These are phyloP conservation scores for Papilionanthe hybrid DNA, from an alignment of 116 monocot species.

Conservation along the genomic window DNA sequence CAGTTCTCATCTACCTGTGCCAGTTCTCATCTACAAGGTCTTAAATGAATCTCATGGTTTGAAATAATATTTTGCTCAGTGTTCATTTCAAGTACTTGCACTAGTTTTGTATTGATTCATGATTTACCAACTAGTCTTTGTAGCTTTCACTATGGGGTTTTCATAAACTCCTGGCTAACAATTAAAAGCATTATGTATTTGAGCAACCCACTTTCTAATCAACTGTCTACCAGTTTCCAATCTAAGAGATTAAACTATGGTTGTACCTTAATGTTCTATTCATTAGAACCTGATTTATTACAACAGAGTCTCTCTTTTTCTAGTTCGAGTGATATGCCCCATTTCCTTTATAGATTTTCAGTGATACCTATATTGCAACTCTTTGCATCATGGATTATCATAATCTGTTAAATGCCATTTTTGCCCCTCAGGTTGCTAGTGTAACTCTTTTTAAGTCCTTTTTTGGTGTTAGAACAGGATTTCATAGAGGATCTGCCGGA, in stretches of 20 bases:
- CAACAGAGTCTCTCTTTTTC: neutral
- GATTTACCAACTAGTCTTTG: neutral
- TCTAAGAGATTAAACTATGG: neutral
- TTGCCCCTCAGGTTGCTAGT: neutral
- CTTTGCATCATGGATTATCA: neutral
- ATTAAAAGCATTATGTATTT: neutral
- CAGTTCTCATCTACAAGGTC: neutral
- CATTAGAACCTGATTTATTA: neutral
- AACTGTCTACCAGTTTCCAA: neutral
- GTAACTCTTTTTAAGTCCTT: slow-evolving; percentile 4
- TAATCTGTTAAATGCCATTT: neutral
- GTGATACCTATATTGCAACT: neutral
- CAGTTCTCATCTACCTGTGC: neutral
- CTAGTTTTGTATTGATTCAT: neutral
- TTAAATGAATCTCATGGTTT: neutral
- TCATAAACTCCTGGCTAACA: neutral
- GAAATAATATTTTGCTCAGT: neutral
- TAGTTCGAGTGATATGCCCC: neutral
- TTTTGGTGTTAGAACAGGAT: slow-evolving; percentile 21
- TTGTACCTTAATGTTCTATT: neutral
- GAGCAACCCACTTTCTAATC: neutral
- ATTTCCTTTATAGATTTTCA: neutral
- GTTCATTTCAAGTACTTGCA: neutral
- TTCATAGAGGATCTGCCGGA: slow-evolving; percentile 21
- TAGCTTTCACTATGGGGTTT: neutral